A percentile compares a stretch with the other conserved stretches of the same genome.
These are phyloP conservation scores for Pharus latifolius DNA, from an alignment of 176 grass and related monocot species.

Conservation along the genomic window DNA sequence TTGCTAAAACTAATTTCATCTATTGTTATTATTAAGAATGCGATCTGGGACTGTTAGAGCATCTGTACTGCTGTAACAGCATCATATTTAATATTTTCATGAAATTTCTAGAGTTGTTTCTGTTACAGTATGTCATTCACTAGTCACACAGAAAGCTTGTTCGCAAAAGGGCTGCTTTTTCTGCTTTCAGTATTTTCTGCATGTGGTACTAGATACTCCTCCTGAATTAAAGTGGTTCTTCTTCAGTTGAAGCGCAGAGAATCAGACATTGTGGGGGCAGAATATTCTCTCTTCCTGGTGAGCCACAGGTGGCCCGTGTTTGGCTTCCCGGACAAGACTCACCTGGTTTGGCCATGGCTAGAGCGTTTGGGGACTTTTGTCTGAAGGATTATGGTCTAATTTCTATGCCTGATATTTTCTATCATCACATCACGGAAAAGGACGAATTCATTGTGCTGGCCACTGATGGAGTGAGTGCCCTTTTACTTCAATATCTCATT, in stretches of 20 bases:
- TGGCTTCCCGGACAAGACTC: slow-evolving; percentile 65
- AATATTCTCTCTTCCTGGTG: slow-evolving; percentile 61
- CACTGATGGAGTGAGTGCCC: slow-evolving; percentile 58
- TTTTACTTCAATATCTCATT: slow-evolving; percentile 15
- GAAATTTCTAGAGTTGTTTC: background rate
- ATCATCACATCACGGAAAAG: slow-evolving; percentile 44
- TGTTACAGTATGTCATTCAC: background rate
- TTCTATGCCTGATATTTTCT: slow-evolving; percentile 62
- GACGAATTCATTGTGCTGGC: slow-evolving; percentile 74
- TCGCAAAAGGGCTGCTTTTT: background rate
- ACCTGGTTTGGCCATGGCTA: slow-evolving; percentile 70
- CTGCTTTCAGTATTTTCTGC: background rate
- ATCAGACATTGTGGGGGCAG: slow-evolving; percentile 63
- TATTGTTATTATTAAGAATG: background rate
- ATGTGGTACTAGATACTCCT: background rate
- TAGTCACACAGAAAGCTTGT: background rate
- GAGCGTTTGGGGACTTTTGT: slow-evolving; percentile 83
- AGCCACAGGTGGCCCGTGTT: slow-evolving; percentile 67
- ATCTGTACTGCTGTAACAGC: background rate
- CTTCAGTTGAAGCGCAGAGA: slow-evolving; percentile 56
- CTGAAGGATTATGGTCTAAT: slow-evolving; percentile 64
- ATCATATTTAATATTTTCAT: background rate
- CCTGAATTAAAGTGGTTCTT: slow-evolving; percentile 9
- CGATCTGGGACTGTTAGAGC: background rate
- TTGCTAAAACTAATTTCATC: background rate